Evolutionary conservation across 1,284 basidiomycete species (phyloP), one percentile per base, ranked within the genome.

Genomic region (Ustilago trichophora): DNA sequence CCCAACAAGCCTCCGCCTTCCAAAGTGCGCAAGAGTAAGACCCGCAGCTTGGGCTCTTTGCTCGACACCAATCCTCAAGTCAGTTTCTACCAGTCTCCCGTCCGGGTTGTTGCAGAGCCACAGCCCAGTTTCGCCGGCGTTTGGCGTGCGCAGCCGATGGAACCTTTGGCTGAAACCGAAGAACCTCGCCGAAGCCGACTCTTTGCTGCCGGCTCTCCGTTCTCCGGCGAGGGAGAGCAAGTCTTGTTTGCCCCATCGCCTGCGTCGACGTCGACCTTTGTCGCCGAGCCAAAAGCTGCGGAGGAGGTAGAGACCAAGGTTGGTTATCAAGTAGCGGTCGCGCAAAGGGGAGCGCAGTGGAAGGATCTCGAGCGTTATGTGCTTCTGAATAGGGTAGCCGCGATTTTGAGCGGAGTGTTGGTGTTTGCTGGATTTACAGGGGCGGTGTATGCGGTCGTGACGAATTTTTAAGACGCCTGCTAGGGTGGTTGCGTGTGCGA

Each of bases 391-490:
- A 37, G 73, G n/a, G 49, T 75, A 22, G 66, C 66, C 12, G 62
- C 73, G 32, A 46, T 72, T 35, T 12, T 74, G 13, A 51, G 55
- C 22, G 60, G 56, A 31, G 51, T 75, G 25, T 29, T 71, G 16
- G 68, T 72, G 29, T 60, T 75, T 32, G 67, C 63, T 21, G 73
- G 68, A 3, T 68, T 64, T n/a, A 64, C 62, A 11, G 56, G 55
- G 18, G 73, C 73, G 18, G 46, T 75, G 11, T 56, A 53, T 49
- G 64, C 54, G 19, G 59, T 75, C 33, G 72, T 68, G 46, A 47
- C 51, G 51, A 59, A 74, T 73, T 75, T 72, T 72, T 75, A 64
- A 75, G 35, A 26, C 62, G 72, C 72, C 72, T 73, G 59, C 72
- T 67, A 35, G 32, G 43, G 60, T 64, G 60, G 60, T 40, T 64